Conservation (phyloP, 352 stramenopile genomes). For the Phytopythium litorale region DNA sequence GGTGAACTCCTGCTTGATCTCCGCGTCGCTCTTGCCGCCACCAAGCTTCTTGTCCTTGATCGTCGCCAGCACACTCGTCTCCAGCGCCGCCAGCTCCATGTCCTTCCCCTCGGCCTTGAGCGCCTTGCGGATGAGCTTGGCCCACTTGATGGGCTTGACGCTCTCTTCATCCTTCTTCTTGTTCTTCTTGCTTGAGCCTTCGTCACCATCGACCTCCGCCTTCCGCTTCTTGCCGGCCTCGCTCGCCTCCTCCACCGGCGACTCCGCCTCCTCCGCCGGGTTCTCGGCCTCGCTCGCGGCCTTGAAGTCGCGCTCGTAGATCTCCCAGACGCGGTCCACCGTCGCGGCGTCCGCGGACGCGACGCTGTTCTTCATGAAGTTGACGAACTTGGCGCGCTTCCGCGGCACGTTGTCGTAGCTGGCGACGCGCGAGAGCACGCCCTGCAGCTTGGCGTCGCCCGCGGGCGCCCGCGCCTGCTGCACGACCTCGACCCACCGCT, state of each 20-base stretch:
- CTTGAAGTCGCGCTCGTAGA: slow-evolving; percentile 70
- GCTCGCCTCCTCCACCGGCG: slow-evolving; percentile 1
- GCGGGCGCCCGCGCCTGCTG: slow-evolving; percentile 35
- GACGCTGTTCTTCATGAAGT: slow-evolving; percentile 89
- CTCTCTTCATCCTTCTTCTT: slow-evolving; percentile 26
- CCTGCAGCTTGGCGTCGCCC: slow-evolving; percentile 51
- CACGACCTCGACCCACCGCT: slow-evolving; percentile 84
- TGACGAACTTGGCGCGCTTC: slow-evolving; percentile 93
- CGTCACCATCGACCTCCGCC: slow-evolving; percentile 26
- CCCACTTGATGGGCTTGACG: slow-evolving; percentile 56
- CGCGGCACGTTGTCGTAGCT: slow-evolving; percentile 90
- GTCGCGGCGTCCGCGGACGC: slow-evolving; percentile 36
- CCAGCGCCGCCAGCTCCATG: slow-evolving; percentile 50
- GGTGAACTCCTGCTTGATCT: slow-evolving; percentile 68
- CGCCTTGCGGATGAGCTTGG: slow-evolving; percentile 56
- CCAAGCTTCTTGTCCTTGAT: slow-evolving; percentile 42
- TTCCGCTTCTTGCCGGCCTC: slow-evolving; percentile 42
- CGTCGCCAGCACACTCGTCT: slow-evolving; percentile 38
- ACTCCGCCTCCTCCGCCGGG: slow-evolving; percentile 5
- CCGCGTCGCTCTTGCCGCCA: slow-evolving; percentile 46
- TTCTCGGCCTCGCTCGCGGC: slow-evolving; percentile 21
- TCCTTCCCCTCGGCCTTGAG: slow-evolving; percentile 46
- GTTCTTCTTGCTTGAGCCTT: slow-evolving; percentile 31
- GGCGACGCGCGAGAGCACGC: slow-evolving; percentile 70
- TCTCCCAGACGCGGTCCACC: slow-evolving; percentile 64